Conservation (phyloP, 257 asterid genomes). For the Primulina tabacum region DNA sequence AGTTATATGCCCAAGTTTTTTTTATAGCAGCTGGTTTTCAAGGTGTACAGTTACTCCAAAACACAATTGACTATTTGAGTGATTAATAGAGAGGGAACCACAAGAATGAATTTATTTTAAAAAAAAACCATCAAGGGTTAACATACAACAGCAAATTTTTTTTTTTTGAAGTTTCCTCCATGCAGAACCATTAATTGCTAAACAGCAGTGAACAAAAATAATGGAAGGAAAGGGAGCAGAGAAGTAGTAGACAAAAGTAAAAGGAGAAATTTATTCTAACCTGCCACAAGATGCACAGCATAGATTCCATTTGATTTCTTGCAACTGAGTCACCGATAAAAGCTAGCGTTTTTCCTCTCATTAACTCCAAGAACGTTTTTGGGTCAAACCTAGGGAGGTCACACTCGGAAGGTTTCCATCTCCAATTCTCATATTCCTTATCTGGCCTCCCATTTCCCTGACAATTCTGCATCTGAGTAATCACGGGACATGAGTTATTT, state of each 20-base stretch:
- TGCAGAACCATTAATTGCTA: neutral
- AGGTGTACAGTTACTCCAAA: neutral
- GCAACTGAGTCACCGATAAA: slow-evolving; percentile 96
- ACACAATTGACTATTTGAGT: neutral
- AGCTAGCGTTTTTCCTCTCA: slow-evolving; percentile 93
- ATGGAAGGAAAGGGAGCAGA: neutral
- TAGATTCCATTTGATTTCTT: slow-evolving; percentile 95
- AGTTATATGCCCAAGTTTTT: too few relatives aligned
- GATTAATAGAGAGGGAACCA: neutral
- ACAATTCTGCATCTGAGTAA: slow-evolving; percentile 90
- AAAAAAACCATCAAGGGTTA: neutral
- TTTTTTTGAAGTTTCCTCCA: neutral
- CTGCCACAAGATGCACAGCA: slow-evolving; percentile 97
- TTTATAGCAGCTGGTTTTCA: neutral
- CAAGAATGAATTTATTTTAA: too few relatives aligned
- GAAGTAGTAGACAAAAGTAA: neutral
- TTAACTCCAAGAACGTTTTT: slow-evolving; percentile 67
- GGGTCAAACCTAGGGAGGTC: slow-evolving; percentile 76
- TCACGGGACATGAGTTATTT: slow-evolving; percentile 78
- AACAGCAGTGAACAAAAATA: neutral
- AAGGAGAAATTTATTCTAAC: slow-evolving; percentile 30
- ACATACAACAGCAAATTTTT: neutral
- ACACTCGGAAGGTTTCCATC: slow-evolving; percentile 88
- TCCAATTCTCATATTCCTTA: slow-evolving; percentile 84
- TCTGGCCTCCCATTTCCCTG: slow-evolving; percentile 98